A percentile compares a stretch with the other conserved stretches of the same genome.
Evolutionary conservation across 2,329 filamentous ascomycete species (phyloP).

Genomic region (Alternaria conjuncta): DNA sequence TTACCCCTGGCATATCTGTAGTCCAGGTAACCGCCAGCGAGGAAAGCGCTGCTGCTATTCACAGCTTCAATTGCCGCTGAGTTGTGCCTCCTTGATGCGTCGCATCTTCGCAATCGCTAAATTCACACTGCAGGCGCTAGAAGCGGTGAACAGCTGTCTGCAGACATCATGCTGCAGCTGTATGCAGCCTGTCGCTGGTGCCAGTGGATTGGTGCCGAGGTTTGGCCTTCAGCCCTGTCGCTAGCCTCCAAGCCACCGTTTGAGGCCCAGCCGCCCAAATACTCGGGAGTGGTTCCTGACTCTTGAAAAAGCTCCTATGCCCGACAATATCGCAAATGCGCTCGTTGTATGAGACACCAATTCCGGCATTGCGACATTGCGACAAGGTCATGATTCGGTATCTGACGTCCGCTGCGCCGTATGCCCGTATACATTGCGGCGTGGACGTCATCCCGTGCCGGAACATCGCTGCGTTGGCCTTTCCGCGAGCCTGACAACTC

Average conservation of each 20-base stretch:
- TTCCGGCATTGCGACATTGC: neutral
- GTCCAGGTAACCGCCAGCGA: conserved; percentile 29
- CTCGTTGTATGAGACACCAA: neutral
- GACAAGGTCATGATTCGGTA: conserved; percentile 7
- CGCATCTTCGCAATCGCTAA: neutral
- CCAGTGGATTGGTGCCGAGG: conserved; percentile 33
- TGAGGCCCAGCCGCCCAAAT: conserved; percentile 28
- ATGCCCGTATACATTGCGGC: conserved; percentile 1
- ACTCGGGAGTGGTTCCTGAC: conserved; percentile 36
- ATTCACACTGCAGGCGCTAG: conserved; percentile 17
- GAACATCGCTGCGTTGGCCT: conserved; percentile 27
- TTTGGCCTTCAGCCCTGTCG: conserved; percentile 26
- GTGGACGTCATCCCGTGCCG: conserved; percentile 21
- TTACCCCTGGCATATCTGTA: conserved; percentile 25
- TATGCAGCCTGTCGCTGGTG: conserved; percentile 18
- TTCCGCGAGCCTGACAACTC: conserved; percentile 31
- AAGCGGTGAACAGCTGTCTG: conserved; percentile 40
- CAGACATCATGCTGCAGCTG: conserved; percentile 41
- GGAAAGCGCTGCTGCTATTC: conserved; percentile 5
- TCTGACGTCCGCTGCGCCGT: neutral
- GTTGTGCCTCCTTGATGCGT: neutral
- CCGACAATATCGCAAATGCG: conserved; percentile 6
- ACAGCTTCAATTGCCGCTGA: neutral
- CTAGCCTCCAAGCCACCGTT: conserved; percentile 33
- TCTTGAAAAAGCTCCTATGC: conserved; percentile 25